A percentile compares a stretch with the other conserved stretches of the same genome.
Conservation (phyloP, 148 eudicot species). For the Chenopodium formosanum region DNA sequence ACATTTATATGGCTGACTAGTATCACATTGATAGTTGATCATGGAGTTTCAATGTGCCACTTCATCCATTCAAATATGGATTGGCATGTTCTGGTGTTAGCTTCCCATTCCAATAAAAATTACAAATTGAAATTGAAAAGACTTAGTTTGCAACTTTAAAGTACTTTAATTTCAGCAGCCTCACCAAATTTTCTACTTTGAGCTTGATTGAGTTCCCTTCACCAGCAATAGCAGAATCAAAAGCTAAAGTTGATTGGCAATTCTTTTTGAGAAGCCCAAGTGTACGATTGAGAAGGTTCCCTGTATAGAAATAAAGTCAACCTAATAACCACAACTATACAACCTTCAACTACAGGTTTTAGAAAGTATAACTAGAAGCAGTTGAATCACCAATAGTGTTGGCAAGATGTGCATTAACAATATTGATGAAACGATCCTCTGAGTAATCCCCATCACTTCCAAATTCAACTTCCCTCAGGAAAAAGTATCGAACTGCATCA, state of each 20-base stretch:
- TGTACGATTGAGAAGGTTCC: constrained; percentile 97
- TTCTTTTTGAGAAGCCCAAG: constrained; percentile 96
- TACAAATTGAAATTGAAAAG: not conserved
- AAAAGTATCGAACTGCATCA: constrained; percentile 96
- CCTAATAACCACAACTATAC: not conserved
- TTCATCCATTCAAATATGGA: not conserved
- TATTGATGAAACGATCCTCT: constrained; percentile 89
- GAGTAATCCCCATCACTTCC: constrained; percentile 99
- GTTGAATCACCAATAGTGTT: constrained; percentile 80
- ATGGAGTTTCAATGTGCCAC: not conserved
- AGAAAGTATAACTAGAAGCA: not conserved
- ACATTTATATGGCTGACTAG: not conserved
- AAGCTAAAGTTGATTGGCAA: constrained; percentile 77
- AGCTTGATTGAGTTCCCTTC: constrained; percentile 81
- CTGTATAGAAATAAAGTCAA: constrained; percentile 33
- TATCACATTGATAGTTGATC: not conserved
- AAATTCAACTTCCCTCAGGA: constrained; percentile 96
- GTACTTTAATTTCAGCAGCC: constrained; percentile 6
- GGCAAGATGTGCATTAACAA: constrained; percentile 93
- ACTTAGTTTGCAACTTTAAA: no score
- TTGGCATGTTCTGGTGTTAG: not conserved
- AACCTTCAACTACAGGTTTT: constrained; percentile 3
- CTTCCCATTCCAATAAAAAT: not conserved
- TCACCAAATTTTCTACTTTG: constrained; percentile 79
- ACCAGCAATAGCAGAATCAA: constrained; percentile 79